Conservation (phyloP, 768 basidiomycete species). For the Fomitopsis serialis region DNA sequence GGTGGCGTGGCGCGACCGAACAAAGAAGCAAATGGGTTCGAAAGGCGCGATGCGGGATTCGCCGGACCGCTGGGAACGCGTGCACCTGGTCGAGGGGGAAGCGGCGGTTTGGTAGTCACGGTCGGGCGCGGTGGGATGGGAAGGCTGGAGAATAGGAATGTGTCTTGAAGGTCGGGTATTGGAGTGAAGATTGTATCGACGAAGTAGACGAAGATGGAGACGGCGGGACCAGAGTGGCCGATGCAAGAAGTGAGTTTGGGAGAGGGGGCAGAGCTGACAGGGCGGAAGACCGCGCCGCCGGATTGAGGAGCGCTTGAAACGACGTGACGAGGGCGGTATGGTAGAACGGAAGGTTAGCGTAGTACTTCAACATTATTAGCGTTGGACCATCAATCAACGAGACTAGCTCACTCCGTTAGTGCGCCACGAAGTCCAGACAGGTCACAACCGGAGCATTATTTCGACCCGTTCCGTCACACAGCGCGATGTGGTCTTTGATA, state of each 20-base stretch:
- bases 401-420: neutral
- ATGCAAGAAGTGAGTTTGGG: conserved; percentile 33
- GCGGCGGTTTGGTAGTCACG: conserved; percentile 41
- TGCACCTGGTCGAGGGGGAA: conserved; percentile 30
- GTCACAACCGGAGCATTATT: conserved; percentile 58
- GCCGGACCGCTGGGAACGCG: conserved; percentile 4
- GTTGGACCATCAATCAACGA: neutral
- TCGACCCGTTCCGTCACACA: conserved; percentile 48
- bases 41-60: conserved; percentile 40
- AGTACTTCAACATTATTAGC: neutral
- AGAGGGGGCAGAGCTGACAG: conserved; percentile 51
- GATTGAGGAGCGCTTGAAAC: conserved; percentile 34
- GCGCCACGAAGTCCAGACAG: conserved; percentile 79
- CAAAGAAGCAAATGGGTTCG: conserved; percentile 78
- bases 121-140: conserved; percentile 29
- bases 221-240: conserved; percentile 7
- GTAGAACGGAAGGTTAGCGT: conserved; percentile 40
- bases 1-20: conserved; percentile 45
- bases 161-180: conserved; percentile 19
- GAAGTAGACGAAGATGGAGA: conserved; percentile 6
- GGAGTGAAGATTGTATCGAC: conserved; percentile 3
- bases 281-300: conserved; percentile 30
- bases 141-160: conserved; percentile 19
- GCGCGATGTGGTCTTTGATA: conserved; percentile 76
- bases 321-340: conserved; percentile 34